Evolutionary conservation across 2,329 filamentous ascomycete species (phyloP).

Genomic region (Xenosphaeropsis pyriputrescens): DNA sequence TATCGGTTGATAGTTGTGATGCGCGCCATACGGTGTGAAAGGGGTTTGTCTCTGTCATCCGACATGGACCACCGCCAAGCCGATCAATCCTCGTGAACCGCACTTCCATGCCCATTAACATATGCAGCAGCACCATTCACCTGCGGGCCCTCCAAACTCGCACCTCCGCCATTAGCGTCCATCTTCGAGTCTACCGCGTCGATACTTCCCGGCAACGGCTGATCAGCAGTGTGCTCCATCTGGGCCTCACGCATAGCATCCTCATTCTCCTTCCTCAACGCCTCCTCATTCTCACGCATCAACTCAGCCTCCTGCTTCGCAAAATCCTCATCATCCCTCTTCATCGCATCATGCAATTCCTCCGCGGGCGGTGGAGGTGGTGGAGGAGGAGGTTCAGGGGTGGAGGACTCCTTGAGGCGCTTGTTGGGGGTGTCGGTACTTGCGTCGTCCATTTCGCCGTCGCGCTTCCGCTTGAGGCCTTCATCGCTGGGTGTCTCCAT

Average conservation of each 20-base stretch:
- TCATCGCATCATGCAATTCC: conserved; percentile 2
- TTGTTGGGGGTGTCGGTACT: conserved; percentile 11
- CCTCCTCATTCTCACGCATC: conserved; percentile 16
- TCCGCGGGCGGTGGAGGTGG: conserved; percentile 15
- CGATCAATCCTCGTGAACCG: too few relatives aligned
- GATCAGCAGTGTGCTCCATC: not conserved
- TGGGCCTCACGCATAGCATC: conserved; percentile 1
- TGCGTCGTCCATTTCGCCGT: conserved; percentile 22
- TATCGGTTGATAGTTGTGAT: too few relatives aligned
- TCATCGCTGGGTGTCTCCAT: not conserved
- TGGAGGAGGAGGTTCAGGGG: conserved; percentile 6
- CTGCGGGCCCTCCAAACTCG: not conserved
- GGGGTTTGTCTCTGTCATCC: too few relatives aligned
- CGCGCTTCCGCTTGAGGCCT: conserved; percentile 49
- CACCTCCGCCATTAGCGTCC: not conserved
- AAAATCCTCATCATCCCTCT: conserved; percentile 3
- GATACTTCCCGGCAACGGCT: not conserved
- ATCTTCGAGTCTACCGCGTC: not conserved
- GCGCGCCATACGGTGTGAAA: too few relatives aligned
- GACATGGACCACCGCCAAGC: too few relatives aligned
- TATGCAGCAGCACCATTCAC: too few relatives aligned
- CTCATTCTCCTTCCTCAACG: conserved; percentile 6
- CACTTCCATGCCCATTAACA: too few relatives aligned
- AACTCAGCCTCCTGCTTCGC: conserved; percentile 14
- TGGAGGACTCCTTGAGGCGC: conserved; percentile 12